Evolutionary conservation across 352 stramenopile genomes (phyloP).

Genomic region (Peronospora destructor): DNA sequence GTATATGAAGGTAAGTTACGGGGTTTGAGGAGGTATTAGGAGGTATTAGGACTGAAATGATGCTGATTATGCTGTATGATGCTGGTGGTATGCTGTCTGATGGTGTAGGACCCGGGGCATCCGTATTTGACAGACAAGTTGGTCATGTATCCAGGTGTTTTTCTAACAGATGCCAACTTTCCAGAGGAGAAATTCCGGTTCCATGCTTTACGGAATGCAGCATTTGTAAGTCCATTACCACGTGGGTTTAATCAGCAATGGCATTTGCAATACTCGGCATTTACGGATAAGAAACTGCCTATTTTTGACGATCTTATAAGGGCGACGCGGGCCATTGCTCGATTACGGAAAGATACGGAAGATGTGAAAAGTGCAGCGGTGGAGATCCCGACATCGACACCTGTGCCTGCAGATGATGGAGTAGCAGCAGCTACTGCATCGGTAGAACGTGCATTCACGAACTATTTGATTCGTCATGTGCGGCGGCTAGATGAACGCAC

Average conservation of each 20-base stretch:
- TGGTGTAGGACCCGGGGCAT: slow-evolving; percentile 47
- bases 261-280: slow-evolving; percentile 82
- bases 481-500: slow-evolving; percentile 72
- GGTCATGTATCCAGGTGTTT: slow-evolving; percentile 56
- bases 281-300: slow-evolving; percentile 67
- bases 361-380: slow-evolving; percentile 9
- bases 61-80: too few relatives aligned
- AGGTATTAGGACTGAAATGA: too few relatives aligned
- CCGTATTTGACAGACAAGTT: slow-evolving; percentile 68
- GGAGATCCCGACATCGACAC: neutral
- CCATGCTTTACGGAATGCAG: slow-evolving; percentile 58
- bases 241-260: slow-evolving; percentile 73
- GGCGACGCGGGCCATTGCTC: slow-evolving; percentile 42
- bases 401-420: slow-evolving; percentile 8
- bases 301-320: slow-evolving; percentile 66
- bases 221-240: slow-evolving; percentile 72
- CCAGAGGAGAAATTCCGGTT: slow-evolving; percentile 79
- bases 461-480: slow-evolving; percentile 80
- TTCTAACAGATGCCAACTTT: slow-evolving; percentile 64
- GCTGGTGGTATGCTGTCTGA: too few relatives aligned
- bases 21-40: neutral
- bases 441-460: slow-evolving; percentile 58
- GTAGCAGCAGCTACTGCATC: slow-evolving; percentile 3
- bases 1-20: slow-evolving; percentile 60
- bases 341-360: slow-evolving; percentile 18